Evolutionary conservation across 345 rosid genomes (phyloP).

Genomic region (Populus ilicifolia): DNA sequence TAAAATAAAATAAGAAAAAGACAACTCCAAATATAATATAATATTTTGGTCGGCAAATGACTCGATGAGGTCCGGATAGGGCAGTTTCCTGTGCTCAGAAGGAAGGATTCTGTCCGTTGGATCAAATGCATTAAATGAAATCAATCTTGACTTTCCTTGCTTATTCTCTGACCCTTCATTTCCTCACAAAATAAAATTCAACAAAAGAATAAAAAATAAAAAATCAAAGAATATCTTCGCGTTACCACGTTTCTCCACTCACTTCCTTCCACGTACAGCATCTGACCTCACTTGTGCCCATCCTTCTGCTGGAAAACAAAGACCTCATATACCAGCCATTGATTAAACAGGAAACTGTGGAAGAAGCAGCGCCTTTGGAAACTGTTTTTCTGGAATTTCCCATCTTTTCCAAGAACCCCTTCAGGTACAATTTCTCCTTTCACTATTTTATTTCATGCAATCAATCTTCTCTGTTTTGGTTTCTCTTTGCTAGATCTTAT

Average conservation of each 20-base stretch:
- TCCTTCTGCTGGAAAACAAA: neutral
- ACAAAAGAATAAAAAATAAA: neutral
- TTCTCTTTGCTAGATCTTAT: neutral
- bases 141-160: neutral
- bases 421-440: conserved; percentile 20
- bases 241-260: conserved; percentile 2
- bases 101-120: conserved; percentile 8
- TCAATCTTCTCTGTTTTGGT: neutral
- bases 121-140: neutral
- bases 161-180: neutral
- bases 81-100: neutral
- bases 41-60: neutral
- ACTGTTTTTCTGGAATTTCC: conserved; percentile 26
- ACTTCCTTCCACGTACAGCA: conserved; percentile 23
- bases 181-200: neutral
- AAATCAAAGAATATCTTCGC: neutral
- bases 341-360: conserved; percentile 10
- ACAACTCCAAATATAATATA: neutral
- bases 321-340: neutral
- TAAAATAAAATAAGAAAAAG: too few relatives aligned
- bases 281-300: conserved; percentile 11
- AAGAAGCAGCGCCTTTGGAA: conserved; percentile 15
- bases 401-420: neutral
- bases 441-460: neutral
- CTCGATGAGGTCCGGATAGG: neutral